phyloP scores from a whole-genome alignment of 108 stramenopile species.

The Parietichytrium sp. region DNA sequence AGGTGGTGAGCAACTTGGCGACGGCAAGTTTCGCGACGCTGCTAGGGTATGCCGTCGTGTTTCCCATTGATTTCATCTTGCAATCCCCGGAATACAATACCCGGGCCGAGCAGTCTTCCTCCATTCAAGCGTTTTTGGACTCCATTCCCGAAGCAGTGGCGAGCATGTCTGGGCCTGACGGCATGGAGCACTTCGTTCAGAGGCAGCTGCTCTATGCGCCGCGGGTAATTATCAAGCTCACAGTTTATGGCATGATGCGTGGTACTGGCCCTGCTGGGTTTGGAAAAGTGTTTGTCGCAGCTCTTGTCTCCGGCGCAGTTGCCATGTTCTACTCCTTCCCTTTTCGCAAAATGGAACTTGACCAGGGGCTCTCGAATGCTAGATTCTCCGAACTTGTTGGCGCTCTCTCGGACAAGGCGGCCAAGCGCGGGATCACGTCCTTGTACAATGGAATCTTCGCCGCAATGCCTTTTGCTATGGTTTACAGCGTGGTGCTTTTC shows the following conservation, averaged over 20 bases:
- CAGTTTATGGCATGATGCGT: slow-evolving; percentile 1
- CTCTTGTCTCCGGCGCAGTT: not conserved
- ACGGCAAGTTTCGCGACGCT: not conserved
- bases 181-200: not conserved
- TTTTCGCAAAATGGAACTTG: not conserved
- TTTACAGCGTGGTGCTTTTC: not conserved
- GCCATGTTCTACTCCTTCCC: slow-evolving; percentile 3
- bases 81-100: not conserved
- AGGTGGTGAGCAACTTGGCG: slow-evolving; percentile 5
- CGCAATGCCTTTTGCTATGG: not conserved
- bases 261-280: not conserved
- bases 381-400: not conserved
- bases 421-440: not conserved
- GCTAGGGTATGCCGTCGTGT: not conserved
- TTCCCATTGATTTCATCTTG: not conserved
- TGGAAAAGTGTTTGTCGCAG: not conserved
- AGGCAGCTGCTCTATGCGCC: slow-evolving; percentile 7
- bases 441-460: not conserved
- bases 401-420: not conserved
- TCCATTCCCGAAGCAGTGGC: not conserved
- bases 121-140: not conserved
- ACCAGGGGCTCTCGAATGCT: not conserved
- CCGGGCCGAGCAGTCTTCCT: not conserved
- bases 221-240: not conserved
- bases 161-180: not conserved